Conservation (phyloP, 2,329 filamentous ascomycete genomes). For the Colletotrichum nymphaeae region DNA sequence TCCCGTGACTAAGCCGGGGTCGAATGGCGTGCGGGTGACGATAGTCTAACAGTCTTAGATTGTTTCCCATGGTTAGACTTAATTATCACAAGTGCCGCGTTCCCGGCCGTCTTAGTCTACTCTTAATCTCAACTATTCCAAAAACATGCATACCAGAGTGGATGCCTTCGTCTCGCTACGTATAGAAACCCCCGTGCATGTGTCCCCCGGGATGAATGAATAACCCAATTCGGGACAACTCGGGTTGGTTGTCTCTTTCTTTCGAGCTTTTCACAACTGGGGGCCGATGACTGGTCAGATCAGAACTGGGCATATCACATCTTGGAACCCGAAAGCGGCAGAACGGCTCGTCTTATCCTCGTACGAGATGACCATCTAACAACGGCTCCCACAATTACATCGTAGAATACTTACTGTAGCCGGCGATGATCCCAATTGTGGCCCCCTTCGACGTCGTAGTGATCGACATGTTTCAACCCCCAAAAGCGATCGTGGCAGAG, state of each 20-base stretch:
- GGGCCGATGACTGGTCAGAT: neutral
- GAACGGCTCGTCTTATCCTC: neutral
- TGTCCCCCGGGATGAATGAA: neutral
- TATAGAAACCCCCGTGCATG: neutral
- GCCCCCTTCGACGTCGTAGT: neutral
- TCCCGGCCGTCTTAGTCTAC: neutral
- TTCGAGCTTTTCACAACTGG: neutral
- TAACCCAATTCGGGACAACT: neutral
- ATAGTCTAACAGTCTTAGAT: neutral
- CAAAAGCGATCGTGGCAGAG: slow-evolving; percentile 2
- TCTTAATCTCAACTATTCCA: neutral
- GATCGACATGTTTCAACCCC: slow-evolving; percentile 33
- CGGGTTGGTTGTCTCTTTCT: neutral
- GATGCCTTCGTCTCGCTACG: neutral
- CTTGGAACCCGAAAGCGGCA: neutral
- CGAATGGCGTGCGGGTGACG: slow-evolving; percentile 27
- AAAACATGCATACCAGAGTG: neutral
- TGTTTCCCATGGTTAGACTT: neutral
- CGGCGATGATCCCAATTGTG: slow-evolving; percentile 25
- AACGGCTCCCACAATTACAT: neutral
- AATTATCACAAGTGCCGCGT: neutral
- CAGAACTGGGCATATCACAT: neutral
- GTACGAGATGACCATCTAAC: slow-evolving; percentile 2
- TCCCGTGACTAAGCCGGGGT: slow-evolving; percentile 35
- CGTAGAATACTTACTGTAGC: neutral